Evolutionary conservation across 148 eudicot species (phyloP).

Genomic region (Chenopodium album): DNA sequence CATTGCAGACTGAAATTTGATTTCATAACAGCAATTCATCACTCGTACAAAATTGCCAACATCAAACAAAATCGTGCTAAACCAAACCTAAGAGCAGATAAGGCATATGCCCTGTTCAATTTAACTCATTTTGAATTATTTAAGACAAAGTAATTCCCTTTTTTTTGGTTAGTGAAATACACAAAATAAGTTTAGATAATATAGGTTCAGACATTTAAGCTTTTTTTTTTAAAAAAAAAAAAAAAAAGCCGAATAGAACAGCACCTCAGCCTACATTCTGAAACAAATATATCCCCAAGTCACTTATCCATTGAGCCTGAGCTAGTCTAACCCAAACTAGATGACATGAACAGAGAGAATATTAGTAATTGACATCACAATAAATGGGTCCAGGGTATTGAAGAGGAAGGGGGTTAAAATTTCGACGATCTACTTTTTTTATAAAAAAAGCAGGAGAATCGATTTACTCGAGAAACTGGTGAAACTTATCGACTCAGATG

Average conservation of each 20-base stretch:
- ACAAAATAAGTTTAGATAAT: no score
- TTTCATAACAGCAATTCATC: not conserved
- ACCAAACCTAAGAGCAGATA: not conserved
- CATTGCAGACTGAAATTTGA: not conserved
- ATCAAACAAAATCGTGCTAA: not conserved
- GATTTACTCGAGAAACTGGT: not conserved
- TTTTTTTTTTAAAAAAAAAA: no score
- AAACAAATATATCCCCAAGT: not conserved
- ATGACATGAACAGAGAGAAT: not conserved
- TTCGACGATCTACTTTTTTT: no score
- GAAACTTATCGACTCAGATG: not conserved
- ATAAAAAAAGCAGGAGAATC: not conserved
- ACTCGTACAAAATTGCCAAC: not conserved
- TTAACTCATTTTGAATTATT: not conserved
- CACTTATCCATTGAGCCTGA: not conserved
- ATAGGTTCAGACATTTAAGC: no score
- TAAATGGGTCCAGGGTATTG: not conserved
- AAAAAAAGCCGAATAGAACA: not conserved
- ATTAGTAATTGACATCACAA: not conserved
- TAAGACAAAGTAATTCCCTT: no score
- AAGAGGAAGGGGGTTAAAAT: not conserved
- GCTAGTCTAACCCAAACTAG: not conserved
- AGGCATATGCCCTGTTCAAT: not conserved
- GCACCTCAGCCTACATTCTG: not conserved
- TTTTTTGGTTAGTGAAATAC: no score